These are phyloP conservation scores for Psidium guajava DNA, from an alignment of 345 rosid genomes.

Conservation along the genomic window DNA sequence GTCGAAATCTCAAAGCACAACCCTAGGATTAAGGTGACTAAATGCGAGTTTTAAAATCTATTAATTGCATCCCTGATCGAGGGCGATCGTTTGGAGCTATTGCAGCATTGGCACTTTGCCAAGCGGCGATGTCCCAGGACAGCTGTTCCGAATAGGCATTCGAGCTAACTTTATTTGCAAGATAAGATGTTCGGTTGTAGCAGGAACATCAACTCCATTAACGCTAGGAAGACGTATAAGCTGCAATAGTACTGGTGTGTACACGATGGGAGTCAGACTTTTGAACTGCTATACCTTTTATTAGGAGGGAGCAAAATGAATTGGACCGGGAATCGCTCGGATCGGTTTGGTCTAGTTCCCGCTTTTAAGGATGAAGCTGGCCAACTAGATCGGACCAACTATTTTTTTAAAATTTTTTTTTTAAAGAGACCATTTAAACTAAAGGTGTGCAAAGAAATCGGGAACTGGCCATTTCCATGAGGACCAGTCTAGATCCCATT, in stretches of 20 bases:
- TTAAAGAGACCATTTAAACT: no score
- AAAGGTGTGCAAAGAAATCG: no score
- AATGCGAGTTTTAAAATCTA: neutral
- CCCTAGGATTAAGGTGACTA: neutral
- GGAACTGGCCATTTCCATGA: no score
- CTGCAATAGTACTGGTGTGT: neutral
- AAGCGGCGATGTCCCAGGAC: neutral
- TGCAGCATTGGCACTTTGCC: neutral
- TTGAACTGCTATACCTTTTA: neutral
- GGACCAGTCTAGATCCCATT: no score
- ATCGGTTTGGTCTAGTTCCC: no score
- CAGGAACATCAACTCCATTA: neutral
- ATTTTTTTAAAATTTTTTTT: no score
- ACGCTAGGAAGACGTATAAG: neutral
- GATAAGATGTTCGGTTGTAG: neutral
- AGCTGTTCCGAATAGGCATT: neutral
- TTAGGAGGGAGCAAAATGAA: no score
- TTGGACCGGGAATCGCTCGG: no score
- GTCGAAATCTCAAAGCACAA: neutral
- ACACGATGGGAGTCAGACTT: neutral
- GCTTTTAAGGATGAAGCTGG: no score
- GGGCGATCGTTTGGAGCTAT: neutral
- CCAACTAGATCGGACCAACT: no score
- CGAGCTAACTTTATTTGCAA: neutral
- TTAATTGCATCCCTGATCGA: neutral